These are phyloP conservation scores for Moesziomyces parantarcticus DNA, from an alignment of 1,284 basidiomycete species.

Conservation along the genomic window DNA sequence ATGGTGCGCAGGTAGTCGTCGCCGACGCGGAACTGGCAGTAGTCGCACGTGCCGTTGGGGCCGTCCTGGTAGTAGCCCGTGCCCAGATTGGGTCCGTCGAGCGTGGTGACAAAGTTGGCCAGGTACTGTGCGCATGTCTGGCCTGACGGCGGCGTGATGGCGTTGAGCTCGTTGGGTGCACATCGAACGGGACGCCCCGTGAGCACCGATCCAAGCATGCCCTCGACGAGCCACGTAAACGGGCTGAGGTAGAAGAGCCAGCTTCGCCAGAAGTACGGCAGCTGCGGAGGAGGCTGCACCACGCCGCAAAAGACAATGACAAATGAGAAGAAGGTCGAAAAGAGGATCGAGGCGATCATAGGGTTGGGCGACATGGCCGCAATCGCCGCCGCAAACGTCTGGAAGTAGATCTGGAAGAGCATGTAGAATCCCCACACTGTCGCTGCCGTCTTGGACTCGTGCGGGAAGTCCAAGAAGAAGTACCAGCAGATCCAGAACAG, in stretches of 20 bases:
- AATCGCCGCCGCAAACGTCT: conserved; percentile 75
- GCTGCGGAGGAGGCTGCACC: conserved; percentile 57
- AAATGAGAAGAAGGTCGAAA: conserved; percentile 75
- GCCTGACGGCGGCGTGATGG: conserved; percentile 67
- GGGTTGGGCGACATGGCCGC: conserved; percentile 77
- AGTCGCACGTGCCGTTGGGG: conserved; percentile 67
- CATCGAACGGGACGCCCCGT: conserved; percentile 69
- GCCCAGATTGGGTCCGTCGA: conserved; percentile 30
- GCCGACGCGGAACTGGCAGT: conserved; percentile 73
- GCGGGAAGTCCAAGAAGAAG: conserved; percentile 52
- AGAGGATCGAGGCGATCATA: conserved; percentile 76
- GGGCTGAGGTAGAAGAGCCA: conserved; percentile 75
- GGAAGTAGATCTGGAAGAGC: conserved; percentile 70
- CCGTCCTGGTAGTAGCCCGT: conserved; percentile 49
- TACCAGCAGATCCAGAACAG: conserved; percentile 61
- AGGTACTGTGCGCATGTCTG: conserved; percentile 70
- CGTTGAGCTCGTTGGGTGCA: conserved; percentile 67
- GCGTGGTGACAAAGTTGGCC: conserved; percentile 58
- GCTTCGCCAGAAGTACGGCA: conserved; percentile 53
- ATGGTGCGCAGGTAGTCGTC: conserved; percentile 70
- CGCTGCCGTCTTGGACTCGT: conserved; percentile 33
- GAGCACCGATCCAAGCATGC: conserved; percentile 68
- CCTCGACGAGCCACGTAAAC: conserved; percentile 73
- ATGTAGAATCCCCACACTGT: conserved; percentile 54
- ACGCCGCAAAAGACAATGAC: conserved; percentile 75